These are phyloP conservation scores for Talaromyces thailandensis DNA, from an alignment of 495 filamentous ascomycete species.

Conservation along the genomic window DNA sequence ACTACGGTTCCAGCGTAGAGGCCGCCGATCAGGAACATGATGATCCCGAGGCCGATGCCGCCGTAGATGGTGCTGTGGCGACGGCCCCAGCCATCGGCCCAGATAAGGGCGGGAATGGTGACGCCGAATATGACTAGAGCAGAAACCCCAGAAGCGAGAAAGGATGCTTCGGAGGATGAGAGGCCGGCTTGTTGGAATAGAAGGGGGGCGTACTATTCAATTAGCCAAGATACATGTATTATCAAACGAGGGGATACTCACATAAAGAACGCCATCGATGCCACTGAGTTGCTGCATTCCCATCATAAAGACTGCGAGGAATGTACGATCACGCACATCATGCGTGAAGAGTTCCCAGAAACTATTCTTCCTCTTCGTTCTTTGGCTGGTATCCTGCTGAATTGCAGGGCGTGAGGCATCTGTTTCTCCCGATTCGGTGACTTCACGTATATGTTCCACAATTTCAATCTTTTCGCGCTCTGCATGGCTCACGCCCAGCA, in stretches of 20 bases:
- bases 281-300: slow-evolving; percentile 38
- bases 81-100: slow-evolving; percentile 52
- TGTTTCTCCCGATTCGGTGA: background rate
- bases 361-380: background rate
- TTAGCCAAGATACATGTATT: background rate
- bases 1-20: slow-evolving; percentile 43
- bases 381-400: background rate
- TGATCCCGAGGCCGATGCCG: slow-evolving; percentile 35
- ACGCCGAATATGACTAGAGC: slow-evolving; percentile 40
- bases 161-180: slow-evolving; percentile 35
- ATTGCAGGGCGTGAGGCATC: background rate
- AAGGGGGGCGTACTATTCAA: slow-evolving; percentile 39
- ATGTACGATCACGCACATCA: slow-evolving; percentile 28
- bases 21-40: slow-evolving; percentile 41
- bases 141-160: slow-evolving; percentile 47
- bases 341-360: slow-evolving; percentile 28
- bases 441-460: slow-evolving; percentile 15
- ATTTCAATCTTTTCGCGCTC: slow-evolving; percentile 43
- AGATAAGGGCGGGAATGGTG: slow-evolving; percentile 43
- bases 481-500: slow-evolving; percentile 36
- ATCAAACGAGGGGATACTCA: slow-evolving; percentile 18
- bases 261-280: slow-evolving; percentile 43
- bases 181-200: slow-evolving; percentile 47
- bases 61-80: slow-evolving; percentile 45
- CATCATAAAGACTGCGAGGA: slow-evolving; percentile 34